Evolutionary conservation across 192 early-diverging fungal genomes (phyloP).

Genomic region (Diversispora eburnea): DNA sequence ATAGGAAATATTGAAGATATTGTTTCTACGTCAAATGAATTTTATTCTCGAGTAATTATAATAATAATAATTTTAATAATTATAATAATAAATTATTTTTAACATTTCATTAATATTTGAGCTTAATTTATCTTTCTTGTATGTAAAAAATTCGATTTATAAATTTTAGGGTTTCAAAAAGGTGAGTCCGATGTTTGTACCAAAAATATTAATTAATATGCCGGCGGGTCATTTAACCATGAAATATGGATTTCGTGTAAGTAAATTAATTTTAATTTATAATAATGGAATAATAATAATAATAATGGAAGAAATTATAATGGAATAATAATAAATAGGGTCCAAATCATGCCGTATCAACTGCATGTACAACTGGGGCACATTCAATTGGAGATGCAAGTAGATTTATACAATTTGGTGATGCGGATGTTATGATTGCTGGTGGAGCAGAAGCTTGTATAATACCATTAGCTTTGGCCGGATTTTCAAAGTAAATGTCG

Average conservation of each 20-base stretch:
- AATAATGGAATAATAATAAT: no score
- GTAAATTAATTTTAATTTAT: background rate
- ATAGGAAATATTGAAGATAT: constrained; percentile 92
- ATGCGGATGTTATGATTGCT: constrained; percentile 94
- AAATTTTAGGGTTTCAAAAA: constrained; percentile 60
- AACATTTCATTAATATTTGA: background rate
- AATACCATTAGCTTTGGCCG: constrained; percentile 82
- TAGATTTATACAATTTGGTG: constrained; percentile 87
- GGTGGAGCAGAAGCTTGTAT: constrained; percentile 86
- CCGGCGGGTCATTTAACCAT: constrained; percentile 92
- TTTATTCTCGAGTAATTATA: constrained; percentile 48
- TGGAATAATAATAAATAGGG: constrained; percentile 53
- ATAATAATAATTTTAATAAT: background rate
- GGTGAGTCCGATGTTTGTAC: constrained; percentile 88
- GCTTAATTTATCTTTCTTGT: background rate
- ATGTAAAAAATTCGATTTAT: background rate
- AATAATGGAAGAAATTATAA: no score
- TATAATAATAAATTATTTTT: no score
- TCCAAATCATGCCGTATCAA: constrained; percentile 89
- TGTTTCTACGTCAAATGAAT: constrained; percentile 50
- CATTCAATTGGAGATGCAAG: constrained; percentile 93
- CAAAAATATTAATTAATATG: constrained; percentile 89
- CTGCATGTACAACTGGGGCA: constrained; percentile 94
- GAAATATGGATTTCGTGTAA: constrained; percentile 72
- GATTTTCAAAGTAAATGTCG: constrained; percentile 69